phyloP scores from a whole-genome alignment of 345 rosid species.

The Raphanus sativus region DNA sequence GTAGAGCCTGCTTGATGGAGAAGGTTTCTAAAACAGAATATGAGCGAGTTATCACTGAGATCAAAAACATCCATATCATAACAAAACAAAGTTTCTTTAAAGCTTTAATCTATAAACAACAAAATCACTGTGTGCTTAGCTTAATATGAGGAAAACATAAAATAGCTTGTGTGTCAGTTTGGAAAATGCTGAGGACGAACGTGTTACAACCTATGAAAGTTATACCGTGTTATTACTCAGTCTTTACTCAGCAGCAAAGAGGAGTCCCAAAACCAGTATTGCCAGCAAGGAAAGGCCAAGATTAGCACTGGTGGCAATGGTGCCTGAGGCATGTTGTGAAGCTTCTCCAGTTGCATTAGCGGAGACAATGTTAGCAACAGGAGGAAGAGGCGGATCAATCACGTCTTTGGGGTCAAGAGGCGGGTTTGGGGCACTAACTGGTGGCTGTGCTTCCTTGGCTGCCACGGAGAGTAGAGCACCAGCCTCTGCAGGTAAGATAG shows the following conservation, averaged over 20 bases:
- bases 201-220: constrained; percentile 18
- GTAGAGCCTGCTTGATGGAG: neutral
- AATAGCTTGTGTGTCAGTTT: constrained; percentile 21
- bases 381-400: constrained; percentile 78
- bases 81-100: constrained; percentile 11
- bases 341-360: constrained; percentile 7
- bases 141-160: constrained; percentile 8
- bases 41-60: constrained; percentile 2
- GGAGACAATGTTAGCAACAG: constrained; percentile 39
- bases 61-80: constrained; percentile 18
- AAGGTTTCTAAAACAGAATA: constrained; percentile 7
- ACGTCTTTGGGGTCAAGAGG: constrained; percentile 50
- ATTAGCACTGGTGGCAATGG: constrained; percentile 33
- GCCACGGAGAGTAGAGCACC: constrained; percentile 46
- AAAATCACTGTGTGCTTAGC: constrained; percentile 15
- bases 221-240: constrained; percentile 7
- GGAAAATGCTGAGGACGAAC: constrained; percentile 11
- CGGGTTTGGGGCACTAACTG: constrained; percentile 50
- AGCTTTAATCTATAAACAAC: constrained; percentile 22
- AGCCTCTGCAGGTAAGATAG: constrained; percentile 55
- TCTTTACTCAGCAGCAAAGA: constrained; percentile 21
- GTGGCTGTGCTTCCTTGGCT: constrained; percentile 32
- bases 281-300: constrained; percentile 42
- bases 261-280: constrained; percentile 33
- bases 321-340: constrained; percentile 31